These are phyloP conservation scores for Penicillium sp. DNA, from an alignment of 2,329 filamentous ascomycete genomes.

Conservation along the genomic window DNA sequence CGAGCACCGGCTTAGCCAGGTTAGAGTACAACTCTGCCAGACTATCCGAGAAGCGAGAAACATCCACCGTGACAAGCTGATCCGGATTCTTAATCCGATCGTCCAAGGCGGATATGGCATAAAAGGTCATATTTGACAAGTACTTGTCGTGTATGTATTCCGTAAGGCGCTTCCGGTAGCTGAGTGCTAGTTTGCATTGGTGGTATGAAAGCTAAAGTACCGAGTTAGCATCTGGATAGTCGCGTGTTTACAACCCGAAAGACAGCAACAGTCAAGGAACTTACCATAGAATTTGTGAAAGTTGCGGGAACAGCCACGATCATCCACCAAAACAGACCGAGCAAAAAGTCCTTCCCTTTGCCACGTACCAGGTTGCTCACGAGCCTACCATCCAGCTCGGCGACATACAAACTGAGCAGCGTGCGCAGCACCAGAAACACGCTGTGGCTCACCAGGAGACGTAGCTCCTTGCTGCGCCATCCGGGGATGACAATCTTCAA, in stretches of 20 bases:
- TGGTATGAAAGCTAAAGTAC: constrained; percentile 79
- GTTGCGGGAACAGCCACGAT: constrained; percentile 91
- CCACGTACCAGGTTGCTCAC: constrained; percentile 92
- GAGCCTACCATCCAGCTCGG: constrained; percentile 89
- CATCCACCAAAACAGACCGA: constrained; percentile 97
- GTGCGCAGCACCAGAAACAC: constrained; percentile 90
- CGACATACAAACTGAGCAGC: constrained; percentile 91
- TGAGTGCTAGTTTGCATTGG: constrained; percentile 88
- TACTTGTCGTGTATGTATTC: constrained; percentile 94
- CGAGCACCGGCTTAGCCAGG: constrained; percentile 87
- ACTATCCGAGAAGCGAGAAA: constrained; percentile 94
- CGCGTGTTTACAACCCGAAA: neutral
- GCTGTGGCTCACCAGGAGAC: constrained; percentile 85
- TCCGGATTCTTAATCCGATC: constrained; percentile 98
- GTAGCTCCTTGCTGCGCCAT: constrained; percentile 83
- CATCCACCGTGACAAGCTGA: constrained; percentile 94
- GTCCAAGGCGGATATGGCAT: constrained; percentile 90
- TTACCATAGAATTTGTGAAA: constrained; percentile 97
- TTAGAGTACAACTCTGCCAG: constrained; percentile 95
- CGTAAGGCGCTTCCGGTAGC: constrained; percentile 92
- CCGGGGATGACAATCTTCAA: constrained; percentile 87
- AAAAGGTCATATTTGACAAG: constrained; percentile 96
- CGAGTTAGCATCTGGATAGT: constrained; percentile 11
- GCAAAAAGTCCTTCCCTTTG: constrained; percentile 84
- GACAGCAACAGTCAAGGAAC: constrained; percentile 25